Percentiles rank a stretch among this genome's conserved stretches.
Evolutionary conservation across 2,329 filamentous ascomycete genomes (phyloP).

Genomic region (Pseudocercospora musae): DNA sequence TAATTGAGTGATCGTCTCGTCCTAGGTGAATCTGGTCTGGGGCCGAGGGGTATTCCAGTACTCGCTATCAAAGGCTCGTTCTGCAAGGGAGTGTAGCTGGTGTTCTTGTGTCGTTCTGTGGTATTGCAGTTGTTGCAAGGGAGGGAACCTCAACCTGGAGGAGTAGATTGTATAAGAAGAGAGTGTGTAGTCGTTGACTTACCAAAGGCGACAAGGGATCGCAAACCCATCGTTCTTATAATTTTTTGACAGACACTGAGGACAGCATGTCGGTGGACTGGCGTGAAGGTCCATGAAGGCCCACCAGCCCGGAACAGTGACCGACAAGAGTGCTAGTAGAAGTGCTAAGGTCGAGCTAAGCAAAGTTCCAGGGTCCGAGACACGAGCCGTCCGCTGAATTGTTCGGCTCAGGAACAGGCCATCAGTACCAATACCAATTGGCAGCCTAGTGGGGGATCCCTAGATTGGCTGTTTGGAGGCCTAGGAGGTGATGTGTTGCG

Average conservation of each 20-base stretch:
- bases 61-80: neutral
- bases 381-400: neutral
- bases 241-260: neutral
- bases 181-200: neutral
- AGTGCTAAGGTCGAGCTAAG: neutral
- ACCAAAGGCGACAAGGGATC: neutral
- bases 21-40: neutral
- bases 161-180: neutral
- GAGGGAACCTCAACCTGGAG: neutral
- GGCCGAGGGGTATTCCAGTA: neutral
- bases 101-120: neutral
- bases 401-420: neutral
- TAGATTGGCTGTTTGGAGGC: neutral
- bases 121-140: neutral
- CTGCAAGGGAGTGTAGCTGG: neutral
- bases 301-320: neutral
- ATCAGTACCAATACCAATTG: neutral
- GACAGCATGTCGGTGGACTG: neutral
- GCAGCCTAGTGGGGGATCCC: neutral
- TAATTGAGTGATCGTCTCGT: neutral
- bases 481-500: neutral
- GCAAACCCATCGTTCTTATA: neutral
- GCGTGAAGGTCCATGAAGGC: neutral
- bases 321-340: neutral
- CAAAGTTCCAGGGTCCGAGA: neutral